A percentile compares a stretch with the other conserved stretches of the same genome.
These are phyloP conservation scores for Plasmodium ovale DNA, from an alignment of 169 alveolate species.

Conservation along the genomic window DNA sequence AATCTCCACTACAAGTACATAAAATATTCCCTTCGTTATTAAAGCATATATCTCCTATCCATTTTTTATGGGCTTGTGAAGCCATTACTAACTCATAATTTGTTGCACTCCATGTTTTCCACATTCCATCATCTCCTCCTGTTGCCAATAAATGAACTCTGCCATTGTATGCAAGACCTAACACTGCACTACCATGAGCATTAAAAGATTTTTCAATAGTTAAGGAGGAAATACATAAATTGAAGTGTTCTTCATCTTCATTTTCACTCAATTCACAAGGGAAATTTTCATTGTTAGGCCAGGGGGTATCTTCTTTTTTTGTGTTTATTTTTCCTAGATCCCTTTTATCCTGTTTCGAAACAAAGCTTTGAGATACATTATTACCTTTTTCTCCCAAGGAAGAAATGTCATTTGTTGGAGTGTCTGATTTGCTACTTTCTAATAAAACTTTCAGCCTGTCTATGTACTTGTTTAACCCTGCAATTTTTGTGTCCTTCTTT, in stretches of 20 bases:
- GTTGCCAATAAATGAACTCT: conserved; percentile 72
- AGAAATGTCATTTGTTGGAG: conserved; percentile 15
- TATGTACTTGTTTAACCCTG: conserved; percentile 70
- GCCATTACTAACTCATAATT: conserved; percentile 76
- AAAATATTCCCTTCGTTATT: conserved; percentile 70
- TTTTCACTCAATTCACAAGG: conserved; percentile 50
- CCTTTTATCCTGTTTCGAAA: conserved; percentile 52
- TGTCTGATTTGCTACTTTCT: conserved; percentile 45
- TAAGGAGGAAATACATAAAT: conserved; percentile 59
- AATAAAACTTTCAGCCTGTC: conserved; percentile 47
- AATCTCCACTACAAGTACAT: conserved; percentile 76
- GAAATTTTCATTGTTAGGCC: conserved; percentile 69
- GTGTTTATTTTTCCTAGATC: conserved; percentile 26
- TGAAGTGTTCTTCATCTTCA: conserved; percentile 17
- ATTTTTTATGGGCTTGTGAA: conserved; percentile 75
- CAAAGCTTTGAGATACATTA: conserved; percentile 13
- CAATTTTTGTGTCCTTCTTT: conserved; percentile 69
- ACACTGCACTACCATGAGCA: conserved; percentile 70
- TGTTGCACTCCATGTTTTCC: conserved; percentile 74
- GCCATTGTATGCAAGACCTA: conserved; percentile 68
- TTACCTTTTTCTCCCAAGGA: conserved; percentile 13
- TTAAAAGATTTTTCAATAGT: conserved; percentile 64
- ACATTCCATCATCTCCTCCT: conserved; percentile 75
- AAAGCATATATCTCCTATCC: conserved; percentile 76
- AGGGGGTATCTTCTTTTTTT: conserved; percentile 72